Conservation (phyloP, 1,284 basidiomycete species). For the Uromyces viciae-fabae region DNA sequence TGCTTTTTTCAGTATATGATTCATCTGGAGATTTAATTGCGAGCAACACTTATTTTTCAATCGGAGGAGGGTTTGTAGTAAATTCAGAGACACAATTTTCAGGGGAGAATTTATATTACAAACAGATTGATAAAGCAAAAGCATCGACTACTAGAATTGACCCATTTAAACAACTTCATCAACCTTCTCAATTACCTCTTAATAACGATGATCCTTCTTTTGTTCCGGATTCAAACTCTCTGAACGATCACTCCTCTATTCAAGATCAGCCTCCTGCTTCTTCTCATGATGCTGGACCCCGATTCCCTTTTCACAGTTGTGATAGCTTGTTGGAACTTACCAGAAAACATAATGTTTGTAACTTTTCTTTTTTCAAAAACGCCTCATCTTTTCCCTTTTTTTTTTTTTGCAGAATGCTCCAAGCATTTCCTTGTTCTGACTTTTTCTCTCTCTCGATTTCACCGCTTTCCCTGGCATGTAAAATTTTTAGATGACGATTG, state of each 20-base stretch:
- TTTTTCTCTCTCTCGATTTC: slow-evolving; percentile 2
- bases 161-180: slow-evolving; percentile 60
- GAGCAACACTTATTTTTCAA: slow-evolving; percentile 82
- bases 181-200: slow-evolving; percentile 58
- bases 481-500: slow-evolving; percentile 71
- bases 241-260: background rate
- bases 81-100: slow-evolving; percentile 75
- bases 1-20: slow-evolving; percentile 83
- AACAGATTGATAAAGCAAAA: slow-evolving; percentile 77
- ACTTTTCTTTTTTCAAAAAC: slow-evolving; percentile 38
- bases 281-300: slow-evolving; percentile 59
- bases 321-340: slow-evolving; percentile 72
- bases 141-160: slow-evolving; percentile 75
- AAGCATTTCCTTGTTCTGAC: too few relatives aligned
- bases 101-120: slow-evolving; percentile 92
- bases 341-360: slow-evolving; percentile 71
- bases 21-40: slow-evolving; percentile 78
- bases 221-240: background rate
- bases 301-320: slow-evolving; percentile 78
- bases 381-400: slow-evolving; percentile 22
- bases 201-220: slow-evolving; percentile 47
- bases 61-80: slow-evolving; percentile 61
- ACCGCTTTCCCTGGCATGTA: slow-evolving; percentile 46
- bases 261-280: background rate
- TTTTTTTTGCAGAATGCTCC: too few relatives aligned